These are phyloP conservation scores for Fusarium robinianum DNA, from an alignment of 2,329 filamentous ascomycete species.

Conservation along the genomic window DNA sequence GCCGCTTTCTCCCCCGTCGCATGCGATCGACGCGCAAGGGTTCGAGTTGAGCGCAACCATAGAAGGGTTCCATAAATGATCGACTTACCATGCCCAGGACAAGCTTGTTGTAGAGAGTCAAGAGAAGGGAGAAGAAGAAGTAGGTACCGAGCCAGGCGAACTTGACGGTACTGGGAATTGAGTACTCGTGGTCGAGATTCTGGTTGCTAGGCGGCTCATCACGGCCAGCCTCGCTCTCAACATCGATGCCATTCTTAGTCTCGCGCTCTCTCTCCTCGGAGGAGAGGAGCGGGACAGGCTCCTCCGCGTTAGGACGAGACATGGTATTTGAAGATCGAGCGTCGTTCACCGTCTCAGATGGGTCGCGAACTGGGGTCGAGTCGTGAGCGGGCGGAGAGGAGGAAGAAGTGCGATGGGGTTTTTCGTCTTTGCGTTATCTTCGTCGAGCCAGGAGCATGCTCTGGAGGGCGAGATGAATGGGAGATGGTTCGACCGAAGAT, in stretches of 20 bases:
- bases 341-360: conserved; percentile 9
- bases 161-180: conserved; percentile 50
- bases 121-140: conserved; percentile 52
- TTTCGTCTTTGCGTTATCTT: conserved; percentile 9
- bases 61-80: neutral
- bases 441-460: conserved; percentile 16
- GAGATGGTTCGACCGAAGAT: conserved; percentile 14
- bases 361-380: conserved; percentile 18
- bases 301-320: conserved; percentile 41
- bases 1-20: no score
- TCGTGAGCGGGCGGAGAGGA: conserved; percentile 4
- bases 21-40: no score
- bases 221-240: conserved; percentile 40
- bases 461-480: conserved; percentile 8
- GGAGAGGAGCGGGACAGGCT: conserved; percentile 40
- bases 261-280: conserved; percentile 40
- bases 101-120: conserved; percentile 64
- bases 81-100: conserved; percentile 55
- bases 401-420: neutral
- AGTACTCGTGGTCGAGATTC: conserved; percentile 52
- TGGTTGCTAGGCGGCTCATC: conserved; percentile 37
- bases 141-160: conserved; percentile 57
- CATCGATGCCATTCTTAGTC: conserved; percentile 38
- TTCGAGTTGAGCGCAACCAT: no score
- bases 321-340: conserved; percentile 28